Percentiles rank a stretch among this genome's conserved stretches.
These are phyloP conservation scores for Trichoderma hamatum DNA, from an alignment of 2,329 filamentous ascomycete species.

Conservation along the genomic window DNA sequence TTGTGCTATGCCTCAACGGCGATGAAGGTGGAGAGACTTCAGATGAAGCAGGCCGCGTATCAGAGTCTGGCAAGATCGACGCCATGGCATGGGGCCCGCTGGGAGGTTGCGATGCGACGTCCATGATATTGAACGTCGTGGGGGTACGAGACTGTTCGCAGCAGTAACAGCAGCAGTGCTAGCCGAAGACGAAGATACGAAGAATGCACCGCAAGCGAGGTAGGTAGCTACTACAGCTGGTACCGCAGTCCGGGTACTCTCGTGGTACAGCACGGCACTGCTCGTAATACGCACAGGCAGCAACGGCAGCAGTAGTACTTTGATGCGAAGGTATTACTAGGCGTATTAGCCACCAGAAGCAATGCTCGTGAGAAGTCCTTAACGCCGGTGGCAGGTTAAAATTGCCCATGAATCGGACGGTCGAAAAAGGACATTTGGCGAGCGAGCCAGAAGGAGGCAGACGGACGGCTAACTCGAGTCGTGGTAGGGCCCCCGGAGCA, in stretches of 20 bases:
- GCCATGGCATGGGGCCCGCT: constrained; percentile 27
- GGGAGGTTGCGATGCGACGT: constrained; percentile 33
- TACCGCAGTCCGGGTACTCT: not conserved
- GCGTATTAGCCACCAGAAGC: constrained; percentile 9
- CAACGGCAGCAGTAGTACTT: not conserved
- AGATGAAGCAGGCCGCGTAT: constrained; percentile 46
- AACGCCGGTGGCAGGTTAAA: constrained; percentile 28
- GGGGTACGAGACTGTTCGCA: constrained; percentile 23
- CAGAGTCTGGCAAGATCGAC: constrained; percentile 36
- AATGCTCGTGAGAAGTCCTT: constrained; percentile 16
- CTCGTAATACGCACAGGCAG: not conserved
- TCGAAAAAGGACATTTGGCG: constrained; percentile 15
- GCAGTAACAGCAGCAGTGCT: constrained; percentile 7
- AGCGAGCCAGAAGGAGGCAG: not conserved
- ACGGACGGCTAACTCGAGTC: constrained; percentile 4
- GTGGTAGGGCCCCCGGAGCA: constrained; percentile 14
- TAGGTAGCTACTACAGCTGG: not conserved
- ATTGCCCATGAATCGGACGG: constrained; percentile 28
- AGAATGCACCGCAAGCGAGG: constrained; percentile 18
- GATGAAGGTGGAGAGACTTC: constrained; percentile 33
- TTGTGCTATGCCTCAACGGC: constrained; percentile 12
- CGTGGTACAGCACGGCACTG: not conserved
- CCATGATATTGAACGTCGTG: constrained; percentile 25
- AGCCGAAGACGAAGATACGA: constrained; percentile 9
- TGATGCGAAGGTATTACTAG: not conserved